Percentiles rank a stretch among this genome's conserved stretches.
Evolutionary conservation across 2,329 filamentous ascomycete species (phyloP).

Genomic region (Colletotrichum sp.): DNA sequence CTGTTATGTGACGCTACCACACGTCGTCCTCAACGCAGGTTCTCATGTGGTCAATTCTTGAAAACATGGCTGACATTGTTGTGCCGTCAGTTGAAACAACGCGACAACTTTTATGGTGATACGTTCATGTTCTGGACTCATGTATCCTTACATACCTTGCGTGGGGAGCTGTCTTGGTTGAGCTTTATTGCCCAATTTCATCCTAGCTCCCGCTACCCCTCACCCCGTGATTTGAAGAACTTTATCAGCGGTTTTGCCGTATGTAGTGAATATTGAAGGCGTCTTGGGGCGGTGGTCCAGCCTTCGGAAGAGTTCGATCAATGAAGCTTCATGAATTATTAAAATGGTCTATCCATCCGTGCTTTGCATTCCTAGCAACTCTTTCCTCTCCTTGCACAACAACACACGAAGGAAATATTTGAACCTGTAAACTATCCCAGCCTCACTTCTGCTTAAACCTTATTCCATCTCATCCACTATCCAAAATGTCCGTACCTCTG

Average conservation of each 20-base stretch:
- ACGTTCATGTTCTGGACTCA: not conserved
- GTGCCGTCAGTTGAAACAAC: not conserved
- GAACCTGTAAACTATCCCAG: not conserved
- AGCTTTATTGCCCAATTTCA: not conserved
- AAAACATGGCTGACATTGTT: not conserved
- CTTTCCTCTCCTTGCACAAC: not conserved
- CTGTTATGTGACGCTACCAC: not conserved
- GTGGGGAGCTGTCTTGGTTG: not conserved
- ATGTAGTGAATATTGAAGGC: fast-evolving
- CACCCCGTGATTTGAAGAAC: fast-evolving
- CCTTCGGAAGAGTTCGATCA: not conserved
- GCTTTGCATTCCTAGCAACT: not conserved
- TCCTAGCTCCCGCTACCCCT: not conserved
- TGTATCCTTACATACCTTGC: not conserved
- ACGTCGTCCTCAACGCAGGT: not conserved
- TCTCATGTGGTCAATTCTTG: not conserved
- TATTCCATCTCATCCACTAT: not conserved
- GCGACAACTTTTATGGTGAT: not conserved
- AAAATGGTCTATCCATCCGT: not conserved
- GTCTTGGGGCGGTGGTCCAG: not conserved
- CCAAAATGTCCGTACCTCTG: not conserved
- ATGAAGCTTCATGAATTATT: not conserved
- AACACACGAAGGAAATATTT: not conserved
- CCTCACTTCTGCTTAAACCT: not conserved
- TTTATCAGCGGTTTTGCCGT: fast-evolving